Conservation (phyloP, 179 eudicot genomes). For the Corrigiola litoralis region DNA sequence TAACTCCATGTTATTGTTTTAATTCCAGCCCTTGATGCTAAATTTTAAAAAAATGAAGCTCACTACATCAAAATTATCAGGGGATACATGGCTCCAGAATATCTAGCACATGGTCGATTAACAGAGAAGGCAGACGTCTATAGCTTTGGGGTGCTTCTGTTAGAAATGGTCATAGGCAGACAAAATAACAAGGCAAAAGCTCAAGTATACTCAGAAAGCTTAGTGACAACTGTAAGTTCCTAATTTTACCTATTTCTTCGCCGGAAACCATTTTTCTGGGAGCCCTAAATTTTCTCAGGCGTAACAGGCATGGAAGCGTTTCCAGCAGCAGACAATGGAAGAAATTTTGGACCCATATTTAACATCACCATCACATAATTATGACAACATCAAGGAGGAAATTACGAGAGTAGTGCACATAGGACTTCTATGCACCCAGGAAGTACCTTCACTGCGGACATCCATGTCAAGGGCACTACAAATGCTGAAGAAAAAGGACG, state of each 20-base stretch:
- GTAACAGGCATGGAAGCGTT: constrained; percentile 72
- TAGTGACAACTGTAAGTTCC: constrained; percentile 37
- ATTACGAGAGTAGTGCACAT: constrained; percentile 46
- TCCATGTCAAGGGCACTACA: constrained; percentile 55
- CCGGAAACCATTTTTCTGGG: neutral
- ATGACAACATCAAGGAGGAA: constrained; percentile 27
- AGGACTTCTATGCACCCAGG: constrained; percentile 68
- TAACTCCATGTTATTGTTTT: neutral
- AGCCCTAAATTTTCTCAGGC: neutral
- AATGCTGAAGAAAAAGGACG: constrained; percentile 55
- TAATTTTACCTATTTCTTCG: neutral
- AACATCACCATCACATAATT: constrained; percentile 24
- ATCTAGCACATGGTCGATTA: constrained; percentile 52
- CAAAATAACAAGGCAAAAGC: constrained; percentile 36
- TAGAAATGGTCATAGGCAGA: constrained; percentile 51
- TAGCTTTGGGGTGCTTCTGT: constrained; percentile 53
- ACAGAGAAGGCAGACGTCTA: constrained; percentile 64
- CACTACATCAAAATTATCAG: constrained; percentile 12
- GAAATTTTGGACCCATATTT: constrained; percentile 55
- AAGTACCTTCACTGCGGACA: constrained; percentile 50
- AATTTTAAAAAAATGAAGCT: neutral
- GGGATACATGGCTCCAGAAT: constrained; percentile 67
- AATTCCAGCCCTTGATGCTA: neutral
- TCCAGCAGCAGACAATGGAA: constrained; percentile 44
- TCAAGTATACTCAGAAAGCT: constrained; percentile 35